Conservation (phyloP, 1,284 basidiomycete genomes). For the Puccinia polysora region DNA sequence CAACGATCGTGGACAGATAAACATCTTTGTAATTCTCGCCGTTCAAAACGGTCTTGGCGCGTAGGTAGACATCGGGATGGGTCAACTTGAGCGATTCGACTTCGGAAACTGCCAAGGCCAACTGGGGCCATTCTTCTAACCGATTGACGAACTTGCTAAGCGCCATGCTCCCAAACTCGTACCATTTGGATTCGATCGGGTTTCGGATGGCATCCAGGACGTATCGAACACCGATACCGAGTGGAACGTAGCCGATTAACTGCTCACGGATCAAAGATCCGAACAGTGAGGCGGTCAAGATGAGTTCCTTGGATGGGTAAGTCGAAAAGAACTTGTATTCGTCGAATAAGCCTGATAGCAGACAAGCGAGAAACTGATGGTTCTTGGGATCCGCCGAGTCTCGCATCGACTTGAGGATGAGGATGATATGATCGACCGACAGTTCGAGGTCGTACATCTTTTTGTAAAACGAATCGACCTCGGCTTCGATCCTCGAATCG, state of each 20-base stretch:
- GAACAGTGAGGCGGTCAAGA: constrained; percentile 97
- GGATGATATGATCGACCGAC: constrained; percentile 87
- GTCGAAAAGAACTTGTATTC: constrained; percentile 99
- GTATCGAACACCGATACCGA: constrained; percentile 94
- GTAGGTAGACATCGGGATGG: constrained; percentile 73
- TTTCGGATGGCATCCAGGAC: constrained; percentile 89
- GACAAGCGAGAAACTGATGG: constrained; percentile 95
- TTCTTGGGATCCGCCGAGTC: constrained; percentile 76
- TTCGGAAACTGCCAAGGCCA: constrained; percentile 80
- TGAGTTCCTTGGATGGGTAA: constrained; percentile 87
- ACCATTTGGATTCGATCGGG: constrained; percentile 77
- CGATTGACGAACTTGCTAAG: constrained; percentile 80
- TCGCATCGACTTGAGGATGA: constrained; percentile 77
- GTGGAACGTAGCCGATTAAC: constrained; percentile 88
- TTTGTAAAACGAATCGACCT: constrained; percentile 92
- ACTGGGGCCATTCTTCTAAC: constrained; percentile 87
- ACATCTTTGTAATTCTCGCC: too few relatives aligned
- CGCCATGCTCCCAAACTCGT: constrained; percentile 92
- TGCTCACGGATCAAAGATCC: constrained; percentile 89
- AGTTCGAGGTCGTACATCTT: constrained; percentile 92
- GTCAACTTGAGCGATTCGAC: constrained; percentile 82
- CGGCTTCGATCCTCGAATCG: constrained; percentile 77
- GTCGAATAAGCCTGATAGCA: constrained; percentile 98
- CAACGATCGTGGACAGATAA: neutral
- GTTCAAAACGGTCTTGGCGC: constrained; percentile 62